Evolutionary conservation across 495 filamentous ascomycete species (phyloP).

Genomic region (Penicillium atrosanguineum): DNA sequence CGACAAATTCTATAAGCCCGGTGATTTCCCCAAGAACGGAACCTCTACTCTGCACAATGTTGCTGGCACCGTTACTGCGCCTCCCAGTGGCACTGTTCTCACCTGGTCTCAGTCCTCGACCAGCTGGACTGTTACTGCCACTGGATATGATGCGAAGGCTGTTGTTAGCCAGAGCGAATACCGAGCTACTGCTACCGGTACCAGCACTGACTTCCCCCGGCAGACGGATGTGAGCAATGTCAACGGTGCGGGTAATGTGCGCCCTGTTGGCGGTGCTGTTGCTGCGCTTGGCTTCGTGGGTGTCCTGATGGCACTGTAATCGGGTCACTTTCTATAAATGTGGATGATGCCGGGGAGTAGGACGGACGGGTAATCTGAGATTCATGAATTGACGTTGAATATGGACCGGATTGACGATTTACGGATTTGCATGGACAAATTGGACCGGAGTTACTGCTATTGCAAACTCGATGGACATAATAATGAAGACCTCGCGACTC

Average conservation of each 20-base stretch:
- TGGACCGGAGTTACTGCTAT: not conserved
- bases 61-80: conserved; percentile 21
- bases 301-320: conserved; percentile 8
- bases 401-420: not conserved
- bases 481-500: not conserved
- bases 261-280: conserved; percentile 4
- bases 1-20: conserved; percentile 28
- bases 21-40: conserved; percentile 21
- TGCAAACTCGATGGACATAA: not conserved
- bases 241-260: not conserved
- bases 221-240: conserved; percentile 15
- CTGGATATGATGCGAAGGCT: conserved; percentile 22
- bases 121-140: conserved; percentile 26
- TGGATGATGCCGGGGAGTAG: not conserved
- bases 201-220: conserved; percentile 4
- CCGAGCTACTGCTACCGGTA: conserved; percentile 22
- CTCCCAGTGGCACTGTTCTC: conserved; percentile 24
- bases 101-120: conserved; percentile 26
- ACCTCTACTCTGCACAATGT: conserved; percentile 21
- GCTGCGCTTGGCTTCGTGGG: conserved; percentile 10
- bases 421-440: not conserved
- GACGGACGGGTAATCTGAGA: not conserved
- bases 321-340: not conserved
- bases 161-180: conserved; percentile 22
- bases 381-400: conserved; percentile 4